Conservation (phyloP, 306 rosid species). For the Hippophae rhamnoides region DNA sequence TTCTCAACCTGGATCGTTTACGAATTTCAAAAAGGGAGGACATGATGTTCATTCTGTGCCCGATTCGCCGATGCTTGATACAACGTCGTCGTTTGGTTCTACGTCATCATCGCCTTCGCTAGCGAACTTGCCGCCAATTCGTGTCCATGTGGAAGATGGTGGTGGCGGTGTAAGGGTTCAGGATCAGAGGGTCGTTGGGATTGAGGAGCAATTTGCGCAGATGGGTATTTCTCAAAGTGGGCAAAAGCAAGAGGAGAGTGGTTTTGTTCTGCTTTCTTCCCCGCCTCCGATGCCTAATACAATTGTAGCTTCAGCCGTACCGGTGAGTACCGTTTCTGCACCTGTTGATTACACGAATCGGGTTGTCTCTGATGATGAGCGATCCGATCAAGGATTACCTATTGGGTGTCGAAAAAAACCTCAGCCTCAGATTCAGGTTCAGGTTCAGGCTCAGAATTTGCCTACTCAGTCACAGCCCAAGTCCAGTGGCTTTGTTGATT, state of each 20-base stretch:
- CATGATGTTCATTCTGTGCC: slow-evolving; percentile 89
- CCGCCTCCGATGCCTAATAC: slow-evolving; percentile 56
- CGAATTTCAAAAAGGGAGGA: slow-evolving; percentile 40
- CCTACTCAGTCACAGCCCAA: slow-evolving; percentile 55
- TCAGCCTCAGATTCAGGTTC: slow-evolving; percentile 44
- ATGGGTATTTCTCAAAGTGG: slow-evolving; percentile 41
- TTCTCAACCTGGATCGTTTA: slow-evolving; percentile 48
- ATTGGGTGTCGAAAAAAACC: slow-evolving; percentile 45
- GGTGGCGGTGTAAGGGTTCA: slow-evolving; percentile 39
- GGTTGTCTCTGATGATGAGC: slow-evolving; percentile 71
- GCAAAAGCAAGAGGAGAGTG: slow-evolving; percentile 55
- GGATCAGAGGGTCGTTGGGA: slow-evolving; percentile 68
- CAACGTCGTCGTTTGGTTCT: slow-evolving; percentile 84
- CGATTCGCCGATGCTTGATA: slow-evolving; percentile 91
- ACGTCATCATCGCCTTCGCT: slow-evolving; percentile 84
- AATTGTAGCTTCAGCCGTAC: slow-evolving; percentile 25
- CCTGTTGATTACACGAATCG: slow-evolving; percentile 49
- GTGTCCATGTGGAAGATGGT: slow-evolving; percentile 68
- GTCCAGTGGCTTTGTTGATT: slow-evolving; percentile 45
- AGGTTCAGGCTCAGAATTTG: slow-evolving; percentile 13
- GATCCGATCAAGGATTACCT: slow-evolving; percentile 75
- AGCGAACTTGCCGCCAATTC: slow-evolving; percentile 82
- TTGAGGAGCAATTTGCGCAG: slow-evolving; percentile 88
- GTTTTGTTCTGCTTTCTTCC: slow-evolving; percentile 41
- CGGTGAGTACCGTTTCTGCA: slow-evolving; percentile 24